These are phyloP conservation scores for Trichoderma gracile DNA, from an alignment of 2,329 filamentous ascomycete species.

Conservation along the genomic window DNA sequence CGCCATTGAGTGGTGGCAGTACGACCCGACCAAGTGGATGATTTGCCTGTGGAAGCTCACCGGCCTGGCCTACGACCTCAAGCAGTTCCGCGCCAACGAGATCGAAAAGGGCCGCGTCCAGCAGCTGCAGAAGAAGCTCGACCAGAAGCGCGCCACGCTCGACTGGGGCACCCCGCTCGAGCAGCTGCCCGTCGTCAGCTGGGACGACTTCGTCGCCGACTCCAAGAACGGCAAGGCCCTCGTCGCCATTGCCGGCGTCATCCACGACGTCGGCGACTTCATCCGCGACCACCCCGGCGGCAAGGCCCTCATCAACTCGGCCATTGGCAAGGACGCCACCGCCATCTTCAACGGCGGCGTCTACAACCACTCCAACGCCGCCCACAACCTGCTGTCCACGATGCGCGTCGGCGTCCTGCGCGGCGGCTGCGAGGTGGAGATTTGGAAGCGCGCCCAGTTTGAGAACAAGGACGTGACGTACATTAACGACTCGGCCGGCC, in stretches of 20 bases:
- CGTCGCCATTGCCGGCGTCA: conserved; percentile 76
- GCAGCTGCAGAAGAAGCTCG: conserved; percentile 89
- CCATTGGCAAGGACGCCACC: conserved; percentile 83
- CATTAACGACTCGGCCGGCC: conserved; percentile 76
- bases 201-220: conserved; percentile 81
- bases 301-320: conserved; percentile 79
- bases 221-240: conserved; percentile 74
- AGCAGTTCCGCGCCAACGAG: conserved; percentile 88
- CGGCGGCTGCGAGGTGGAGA: conserved; percentile 85
- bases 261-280: conserved; percentile 82
- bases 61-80: conserved; percentile 81
- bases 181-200: conserved; percentile 80
- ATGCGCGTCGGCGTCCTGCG: conserved; percentile 87
- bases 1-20: conserved; percentile 87
- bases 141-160: conserved; percentile 77
- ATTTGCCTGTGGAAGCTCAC: conserved; percentile 85
- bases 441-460: conserved; percentile 84
- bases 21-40: conserved; percentile 88
- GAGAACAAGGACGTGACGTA: conserved; percentile 82
- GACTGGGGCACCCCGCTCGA: conserved; percentile 87
- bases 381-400: conserved; percentile 83
- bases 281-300: conserved; percentile 90
- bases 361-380: conserved; percentile 86
- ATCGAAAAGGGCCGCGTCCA: conserved; percentile 90
- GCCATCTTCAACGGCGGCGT: conserved; percentile 91